Evolutionary conservation across 768 basidiomycete genomes (phyloP).

Genomic region (Leccinellum luteum): DNA sequence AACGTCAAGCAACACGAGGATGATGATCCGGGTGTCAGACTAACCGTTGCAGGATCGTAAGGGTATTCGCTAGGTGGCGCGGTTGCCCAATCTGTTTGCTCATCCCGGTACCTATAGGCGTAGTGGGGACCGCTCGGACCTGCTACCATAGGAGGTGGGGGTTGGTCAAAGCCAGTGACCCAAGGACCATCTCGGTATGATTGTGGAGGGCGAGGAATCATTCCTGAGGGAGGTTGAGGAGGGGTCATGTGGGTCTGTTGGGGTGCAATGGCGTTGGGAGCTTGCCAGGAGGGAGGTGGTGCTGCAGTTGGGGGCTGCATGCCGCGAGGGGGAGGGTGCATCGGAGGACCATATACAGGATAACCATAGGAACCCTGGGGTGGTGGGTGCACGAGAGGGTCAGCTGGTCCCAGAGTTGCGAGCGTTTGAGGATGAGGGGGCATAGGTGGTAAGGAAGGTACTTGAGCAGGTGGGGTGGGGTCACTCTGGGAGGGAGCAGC

Average conservation of each 20-base stretch:
- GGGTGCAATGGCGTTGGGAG: constrained; percentile 56
- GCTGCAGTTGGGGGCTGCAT: constrained; percentile 47
- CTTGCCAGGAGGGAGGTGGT: constrained; percentile 65
- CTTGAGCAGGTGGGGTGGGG: constrained; percentile 23
- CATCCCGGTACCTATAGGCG: constrained; percentile 63
- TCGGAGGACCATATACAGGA: constrained; percentile 40
- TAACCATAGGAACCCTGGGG: constrained; percentile 30
- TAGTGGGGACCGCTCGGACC: constrained; percentile 45
- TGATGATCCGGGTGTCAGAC: constrained; percentile 14
- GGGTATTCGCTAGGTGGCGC: constrained; percentile 44
- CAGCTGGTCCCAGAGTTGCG: constrained; percentile 26
- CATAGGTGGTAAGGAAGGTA: constrained; percentile 25
- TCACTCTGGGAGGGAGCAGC: constrained; percentile 22
- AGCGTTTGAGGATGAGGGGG: constrained; percentile 29
- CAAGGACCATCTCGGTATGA: constrained; percentile 53
- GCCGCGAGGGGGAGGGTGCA: constrained; percentile 37
- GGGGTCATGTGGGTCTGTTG: constrained; percentile 61
- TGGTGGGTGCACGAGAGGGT: constrained; percentile 30
- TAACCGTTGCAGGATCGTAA: constrained; percentile 53
- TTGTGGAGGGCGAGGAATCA: constrained; percentile 44
- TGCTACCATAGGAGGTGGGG: constrained; percentile 47
- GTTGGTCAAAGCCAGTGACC: constrained; percentile 53
- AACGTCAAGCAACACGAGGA: constrained; percentile 7
- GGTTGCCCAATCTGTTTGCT: constrained; percentile 47
- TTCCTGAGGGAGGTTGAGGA: constrained; percentile 42